Percentiles rank a stretch among this genome's conserved stretches.
Conservation (phyloP, 2,329 filamentous ascomycete species). For the Acrodontium crateriforme region DNA sequence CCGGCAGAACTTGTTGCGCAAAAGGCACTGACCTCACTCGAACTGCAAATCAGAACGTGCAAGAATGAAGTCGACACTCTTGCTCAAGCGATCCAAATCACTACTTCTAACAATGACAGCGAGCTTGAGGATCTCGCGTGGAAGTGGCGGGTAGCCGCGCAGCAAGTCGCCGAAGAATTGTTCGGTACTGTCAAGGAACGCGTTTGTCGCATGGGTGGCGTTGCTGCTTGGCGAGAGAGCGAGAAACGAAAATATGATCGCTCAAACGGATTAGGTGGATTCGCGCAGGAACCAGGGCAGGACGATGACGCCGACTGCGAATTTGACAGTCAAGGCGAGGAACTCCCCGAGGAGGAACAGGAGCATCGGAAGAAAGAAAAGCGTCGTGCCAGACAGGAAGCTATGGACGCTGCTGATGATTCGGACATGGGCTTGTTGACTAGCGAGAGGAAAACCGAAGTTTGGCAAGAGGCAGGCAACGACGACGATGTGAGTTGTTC, state of each 20-base stretch:
- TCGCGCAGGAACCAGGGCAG: slow-evolving; percentile 16
- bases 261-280: slow-evolving; percentile 15
- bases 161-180: slow-evolving; percentile 53
- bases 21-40: slow-evolving; percentile 13
- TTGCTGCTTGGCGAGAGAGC: slow-evolving; percentile 36
- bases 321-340: slow-evolving; percentile 20
- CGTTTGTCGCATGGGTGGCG: slow-evolving; percentile 49
- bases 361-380: slow-evolving; percentile 33
- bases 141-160: slow-evolving; percentile 48
- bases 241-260: slow-evolving; percentile 21
- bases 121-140: slow-evolving; percentile 43
- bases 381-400: slow-evolving; percentile 37
- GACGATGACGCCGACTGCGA: slow-evolving; percentile 24
- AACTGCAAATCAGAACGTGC: slow-evolving; percentile 26
- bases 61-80: slow-evolving; percentile 36
- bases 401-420: slow-evolving; percentile 26
- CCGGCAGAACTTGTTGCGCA: slow-evolving; percentile 14
- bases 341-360: slow-evolving; percentile 25
- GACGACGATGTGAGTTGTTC: slow-evolving; percentile 27
- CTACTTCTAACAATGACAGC: slow-evolving; percentile 31
- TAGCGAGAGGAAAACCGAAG: slow-evolving; percentile 20
- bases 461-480: slow-evolving; percentile 20
- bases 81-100: slow-evolving; percentile 40
- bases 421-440: slow-evolving; percentile 24
- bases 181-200: slow-evolving; percentile 47